Conservation (phyloP, 306 rosid genomes). For the Inga laurina region DNA sequence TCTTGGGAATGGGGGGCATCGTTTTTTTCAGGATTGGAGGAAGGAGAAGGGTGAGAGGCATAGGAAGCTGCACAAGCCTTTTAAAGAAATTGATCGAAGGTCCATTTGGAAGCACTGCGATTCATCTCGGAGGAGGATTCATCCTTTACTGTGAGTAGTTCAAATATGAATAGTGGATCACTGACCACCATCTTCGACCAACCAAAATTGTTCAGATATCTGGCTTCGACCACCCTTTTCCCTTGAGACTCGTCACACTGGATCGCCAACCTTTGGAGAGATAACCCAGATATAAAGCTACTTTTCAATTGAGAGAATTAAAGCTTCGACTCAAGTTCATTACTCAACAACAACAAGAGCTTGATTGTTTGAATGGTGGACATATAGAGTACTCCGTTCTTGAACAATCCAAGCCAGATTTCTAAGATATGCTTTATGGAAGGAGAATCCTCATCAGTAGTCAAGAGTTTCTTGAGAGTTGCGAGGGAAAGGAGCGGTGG, state of each 20-base stretch:
- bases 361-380: too few relatives aligned
- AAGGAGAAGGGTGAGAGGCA: slow-evolving; percentile 39
- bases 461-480: too few relatives aligned
- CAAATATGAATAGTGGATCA: slow-evolving; percentile 6
- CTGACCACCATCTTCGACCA: too few relatives aligned
- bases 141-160: slow-evolving; percentile 31
- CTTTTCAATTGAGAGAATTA: slow-evolving; percentile 70
- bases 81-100: slow-evolving; percentile 75
- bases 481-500: too few relatives aligned
- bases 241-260: slow-evolving; percentile 43
- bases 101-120: slow-evolving; percentile 89
- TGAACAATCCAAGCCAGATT: too few relatives aligned
- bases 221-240: slow-evolving; percentile 52
- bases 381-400: too few relatives aligned
- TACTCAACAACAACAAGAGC: too few relatives aligned
- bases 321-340: slow-evolving; percentile 46
- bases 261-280: slow-evolving; percentile 58
- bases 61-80: slow-evolving; percentile 47
- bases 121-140: slow-evolving; percentile 61
- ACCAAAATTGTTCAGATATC: too few relatives aligned
- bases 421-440: too few relatives aligned
- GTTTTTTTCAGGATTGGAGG: slow-evolving; percentile 38
- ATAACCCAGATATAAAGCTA: slow-evolving; percentile 73
- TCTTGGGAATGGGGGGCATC: slow-evolving; percentile 5
- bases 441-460: too few relatives aligned